phyloP scores from a whole-genome alignment of 1,139 yeast genomes.

The Zygosaccharomyces pseudobailii region DNA sequence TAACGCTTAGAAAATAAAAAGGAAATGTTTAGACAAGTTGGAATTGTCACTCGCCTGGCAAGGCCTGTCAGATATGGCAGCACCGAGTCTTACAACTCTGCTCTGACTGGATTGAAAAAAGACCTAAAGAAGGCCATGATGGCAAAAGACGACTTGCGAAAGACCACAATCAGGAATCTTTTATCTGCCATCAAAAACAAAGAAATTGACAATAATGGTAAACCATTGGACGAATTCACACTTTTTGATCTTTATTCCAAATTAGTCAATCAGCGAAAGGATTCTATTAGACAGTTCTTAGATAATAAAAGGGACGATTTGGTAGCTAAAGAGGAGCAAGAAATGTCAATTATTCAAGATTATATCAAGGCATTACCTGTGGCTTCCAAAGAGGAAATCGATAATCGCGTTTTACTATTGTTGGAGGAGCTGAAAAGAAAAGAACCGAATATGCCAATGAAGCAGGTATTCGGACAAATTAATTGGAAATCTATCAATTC shows the following conservation, averaged over 20 bases:
- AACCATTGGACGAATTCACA: constrained; percentile 45
- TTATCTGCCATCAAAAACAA: constrained; percentile 57
- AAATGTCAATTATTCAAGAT: constrained; percentile 42
- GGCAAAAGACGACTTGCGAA: constrained; percentile 41
- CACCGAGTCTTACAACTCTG: constrained; percentile 36
- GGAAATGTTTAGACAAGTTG: constrained; percentile 2
- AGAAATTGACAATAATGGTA: constrained; percentile 48
- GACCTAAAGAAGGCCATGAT: constrained; percentile 49
- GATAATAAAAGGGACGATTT: constrained; percentile 51
- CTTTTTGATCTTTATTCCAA: constrained; percentile 47
- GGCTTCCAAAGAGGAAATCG: constrained; percentile 48
- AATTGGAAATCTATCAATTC: constrained; percentile 46
- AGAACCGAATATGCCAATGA: constrained; percentile 35
- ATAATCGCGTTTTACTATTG: constrained; percentile 38
- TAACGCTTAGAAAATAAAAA: background rate
- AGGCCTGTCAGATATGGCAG: constrained; percentile 33
- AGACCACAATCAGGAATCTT: constrained; percentile 53
- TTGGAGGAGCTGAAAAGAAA: constrained; percentile 34
- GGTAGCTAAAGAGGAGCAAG: constrained; percentile 51
- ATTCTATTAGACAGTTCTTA: constrained; percentile 49
- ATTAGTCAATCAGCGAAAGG: constrained; percentile 49
- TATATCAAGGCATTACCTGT: constrained; percentile 46
- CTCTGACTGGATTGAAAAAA: constrained; percentile 38
- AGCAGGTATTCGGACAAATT: constrained; percentile 42
- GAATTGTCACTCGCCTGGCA: constrained; percentile 1